Evolutionary conservation across 1,139 yeast genomes (phyloP).

Genomic region (Kurtzmaniella natalensis): DNA sequence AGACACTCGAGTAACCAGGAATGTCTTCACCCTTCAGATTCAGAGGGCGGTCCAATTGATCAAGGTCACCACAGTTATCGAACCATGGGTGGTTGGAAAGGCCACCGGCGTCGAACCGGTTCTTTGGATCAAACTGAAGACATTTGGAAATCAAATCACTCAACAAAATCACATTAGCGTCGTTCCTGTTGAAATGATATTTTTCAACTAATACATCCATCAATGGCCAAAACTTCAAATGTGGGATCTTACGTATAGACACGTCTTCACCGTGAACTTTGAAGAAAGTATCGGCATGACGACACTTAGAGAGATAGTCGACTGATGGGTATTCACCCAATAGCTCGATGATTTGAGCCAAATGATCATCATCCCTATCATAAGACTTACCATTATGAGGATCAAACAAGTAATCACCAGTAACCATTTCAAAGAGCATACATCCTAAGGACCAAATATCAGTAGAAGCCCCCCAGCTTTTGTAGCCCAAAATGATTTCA

Average conservation of each 20-base stretch:
- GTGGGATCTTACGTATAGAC: conserved; percentile 53
- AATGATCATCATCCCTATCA: conserved; percentile 77
- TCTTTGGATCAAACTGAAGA: conserved; percentile 30
- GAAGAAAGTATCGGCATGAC: conserved; percentile 49
- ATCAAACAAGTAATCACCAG: conserved; percentile 83
- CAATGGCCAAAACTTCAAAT: conserved; percentile 67
- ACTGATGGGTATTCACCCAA: conserved; percentile 55
- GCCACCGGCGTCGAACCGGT: conserved; percentile 36
- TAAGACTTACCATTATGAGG: conserved; percentile 65
- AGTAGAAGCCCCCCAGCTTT: conserved; percentile 77
- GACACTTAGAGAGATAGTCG: conserved; percentile 47
- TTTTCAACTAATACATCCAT: conserved; percentile 62
- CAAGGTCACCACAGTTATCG: conserved; percentile 13
- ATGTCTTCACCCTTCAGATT: conserved; percentile 23
- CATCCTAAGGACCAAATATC: conserved; percentile 87
- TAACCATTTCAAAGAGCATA: conserved; percentile 70
- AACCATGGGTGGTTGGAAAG: conserved; percentile 43
- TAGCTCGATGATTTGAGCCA: conserved; percentile 74
- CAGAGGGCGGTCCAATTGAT: conserved; percentile 18
- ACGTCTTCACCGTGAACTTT: conserved; percentile 28
- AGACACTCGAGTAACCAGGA: conserved; percentile 23
- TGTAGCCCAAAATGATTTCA: conserved; percentile 62
- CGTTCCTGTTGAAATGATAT: conserved; percentile 33
- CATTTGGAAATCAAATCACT: conserved; percentile 38
- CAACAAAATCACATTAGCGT: conserved; percentile 25